These are phyloP conservation scores for Botryococcus braunii DNA, from an alignment of 163 green algal genomes.

Conservation along the genomic window DNA sequence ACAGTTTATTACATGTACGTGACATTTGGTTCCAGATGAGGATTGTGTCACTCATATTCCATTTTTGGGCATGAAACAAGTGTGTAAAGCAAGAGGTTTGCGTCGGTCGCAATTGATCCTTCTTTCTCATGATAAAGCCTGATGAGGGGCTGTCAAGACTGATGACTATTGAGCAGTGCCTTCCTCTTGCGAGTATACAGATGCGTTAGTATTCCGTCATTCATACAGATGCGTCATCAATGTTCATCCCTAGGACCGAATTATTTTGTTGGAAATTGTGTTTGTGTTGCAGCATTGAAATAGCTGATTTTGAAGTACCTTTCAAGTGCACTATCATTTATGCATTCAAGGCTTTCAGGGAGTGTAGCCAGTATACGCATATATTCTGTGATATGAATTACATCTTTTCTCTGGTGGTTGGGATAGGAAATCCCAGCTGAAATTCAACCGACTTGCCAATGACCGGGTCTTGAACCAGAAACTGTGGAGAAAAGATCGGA, in stretches of 20 bases:
- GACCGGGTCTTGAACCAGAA: conserved; percentile 35
- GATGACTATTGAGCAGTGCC: no score
- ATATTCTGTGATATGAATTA: neutral
- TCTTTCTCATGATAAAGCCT: no score
- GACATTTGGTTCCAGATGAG: neutral
- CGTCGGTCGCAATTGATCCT: no score
- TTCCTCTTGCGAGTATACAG: no score
- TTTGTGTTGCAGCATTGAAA: neutral
- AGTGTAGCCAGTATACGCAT: neutral
- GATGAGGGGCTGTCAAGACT: no score
- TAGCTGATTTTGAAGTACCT: neutral
- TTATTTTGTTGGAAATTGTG: no score
- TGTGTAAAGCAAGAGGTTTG: neutral
- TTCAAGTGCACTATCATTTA: neutral
- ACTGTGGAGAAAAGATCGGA: conserved; percentile 31
- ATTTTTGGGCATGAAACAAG: neutral
- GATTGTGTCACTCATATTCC: neutral
- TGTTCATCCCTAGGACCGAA: no score
- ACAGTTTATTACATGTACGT: neutral
- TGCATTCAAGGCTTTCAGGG: neutral
- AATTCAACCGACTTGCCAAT: neutral
- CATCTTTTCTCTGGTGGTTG: neutral
- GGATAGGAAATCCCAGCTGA: neutral
- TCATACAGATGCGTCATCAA: no score
- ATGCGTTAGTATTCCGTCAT: no score